Evolutionary conservation across 768 basidiomycete species (phyloP), one percentile per base, ranked within the genome.

Genomic region (Panaeolus papilionaceus): DNA sequence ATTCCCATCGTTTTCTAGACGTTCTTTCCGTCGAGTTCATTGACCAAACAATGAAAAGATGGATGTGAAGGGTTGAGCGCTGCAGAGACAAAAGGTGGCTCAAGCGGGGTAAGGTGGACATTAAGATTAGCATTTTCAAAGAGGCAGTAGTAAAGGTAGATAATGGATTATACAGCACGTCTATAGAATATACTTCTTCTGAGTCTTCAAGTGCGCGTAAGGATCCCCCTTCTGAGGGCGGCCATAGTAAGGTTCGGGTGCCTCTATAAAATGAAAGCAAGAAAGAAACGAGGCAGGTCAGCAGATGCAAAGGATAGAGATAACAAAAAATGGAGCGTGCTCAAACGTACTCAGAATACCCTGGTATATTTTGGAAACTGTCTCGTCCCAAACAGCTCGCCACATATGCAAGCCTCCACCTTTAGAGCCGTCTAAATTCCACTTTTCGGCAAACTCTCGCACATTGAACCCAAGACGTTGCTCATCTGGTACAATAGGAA

Each of bases 341-440:
- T 44, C 69, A 67, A 39, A 88, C 93, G 79, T 74, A 92, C 94
- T 83, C 68, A 95, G 79, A 39, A 90, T 79, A 69, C 89, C 84
- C 68, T 74, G 72, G 79, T 95, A 93, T 67, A 95, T 88, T 72
- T 71, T 74, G 9, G 82, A 83, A 14, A 94, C 92, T 9, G 82
- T 78, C 70, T 85, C 79, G 71, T 88, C 83, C 93, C 94, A 96
- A 45, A 89, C 82, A 70, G 88, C 88, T 74, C 95, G 84, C 88
- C 90, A 96, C 90, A 96, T 93, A 76, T 92, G 90, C 4, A 83
- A 88, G 6, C 92, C 95, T 20, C 92, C 92, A 40, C 92, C 91
- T 40, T 76, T 75, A 37, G 79, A 79, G 23, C 78, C 82, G 72
- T 88, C 82, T 63, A 93, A 75, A 44, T 82, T 83, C 79, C 90